Base-by-base conservation (phyloP, 805 yeast species). In the Hanseniaspora valbyensis region DNA sequence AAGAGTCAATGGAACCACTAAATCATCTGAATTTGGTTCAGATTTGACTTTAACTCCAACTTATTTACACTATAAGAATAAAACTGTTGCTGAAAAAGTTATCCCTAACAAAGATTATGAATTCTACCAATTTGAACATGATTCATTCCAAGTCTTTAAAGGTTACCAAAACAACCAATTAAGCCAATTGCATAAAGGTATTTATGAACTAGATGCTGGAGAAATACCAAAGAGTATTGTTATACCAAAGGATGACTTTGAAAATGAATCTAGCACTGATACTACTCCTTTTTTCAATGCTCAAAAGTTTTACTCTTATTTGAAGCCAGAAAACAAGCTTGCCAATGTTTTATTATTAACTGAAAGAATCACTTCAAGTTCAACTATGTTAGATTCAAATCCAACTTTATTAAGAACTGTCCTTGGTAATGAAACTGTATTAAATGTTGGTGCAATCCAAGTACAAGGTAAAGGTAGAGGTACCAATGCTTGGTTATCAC, bases 401-500 rank as follows among this genome's bases (percentile, higher is more conserved):
- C 73, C 77, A 42, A 60, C 69, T 12, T 60, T 86, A 33, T 64
- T 90, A 50, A 66, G 71, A 7, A 69, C 78, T 1, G 64, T 81
- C 9, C 67, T 68, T 9, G 54, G 58, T 19, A 60, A 56, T 34
- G 53, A 65, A 0, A 50, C 57, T 39, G 53, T 64, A 7, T 63
- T 59, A 50, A 48, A 48, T 19, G 73, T 80, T 3, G 96, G 95
- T 0, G 80, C 89, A 1, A 76, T 83, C 2, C 99, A 92, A 64
- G 81, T 86, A 1, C 75, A 87, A 0, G 99, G 98, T 1, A 72
- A 90, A 44, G 99, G 99, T 2, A 76, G 99, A 52, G 95, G 96
- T 14, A 94, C 92, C 1, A 92, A 92, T 56, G 80, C 79, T 2
- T 92, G 98, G 98, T 81, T 92, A 22, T 89, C 86, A 57, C 99